A percentile compares a stretch with the other conserved stretches of the same genome.
Conservation (phyloP, 2,329 filamentous ascomycete species). For the Fusarium sp. region DNA sequence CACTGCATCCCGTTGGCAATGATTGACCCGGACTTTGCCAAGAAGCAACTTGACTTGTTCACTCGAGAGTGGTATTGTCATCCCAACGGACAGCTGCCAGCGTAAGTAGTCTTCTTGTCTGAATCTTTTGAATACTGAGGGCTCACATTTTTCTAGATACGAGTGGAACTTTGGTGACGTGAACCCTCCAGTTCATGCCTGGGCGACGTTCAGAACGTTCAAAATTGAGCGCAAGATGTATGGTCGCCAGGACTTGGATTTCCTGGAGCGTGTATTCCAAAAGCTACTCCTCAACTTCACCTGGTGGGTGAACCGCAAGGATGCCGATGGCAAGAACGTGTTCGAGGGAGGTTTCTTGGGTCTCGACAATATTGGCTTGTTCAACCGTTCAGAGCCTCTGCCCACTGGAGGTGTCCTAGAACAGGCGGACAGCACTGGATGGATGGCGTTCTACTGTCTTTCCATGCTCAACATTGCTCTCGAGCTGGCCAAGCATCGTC, state of each 20-base stretch:
- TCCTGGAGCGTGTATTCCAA: slow-evolving; percentile 95
- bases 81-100: slow-evolving; percentile 93
- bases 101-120: slow-evolving; percentile 62
- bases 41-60: slow-evolving; percentile 96
- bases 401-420: slow-evolving; percentile 94
- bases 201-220: slow-evolving; percentile 95
- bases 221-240: slow-evolving; percentile 99
- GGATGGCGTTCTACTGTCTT: slow-evolving; percentile 98
- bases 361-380: slow-evolving; percentile 95
- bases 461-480: slow-evolving; percentile 97
- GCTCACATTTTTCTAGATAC: slow-evolving; percentile 57
- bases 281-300: slow-evolving; percentile 97
- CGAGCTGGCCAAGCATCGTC: slow-evolving; percentile 93
- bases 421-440: slow-evolving; percentile 96
- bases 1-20: slow-evolving; percentile 96
- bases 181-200: slow-evolving; percentile 95
- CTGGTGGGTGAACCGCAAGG: slow-evolving; percentile 99
- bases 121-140: not conserved
- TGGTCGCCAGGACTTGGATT: slow-evolving; percentile 92
- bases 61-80: slow-evolving; percentile 99
- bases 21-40: slow-evolving; percentile 97
- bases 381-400: slow-evolving; percentile 95
- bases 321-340: slow-evolving; percentile 93
- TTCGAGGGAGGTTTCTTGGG: slow-evolving; percentile 97
- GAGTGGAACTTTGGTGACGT: slow-evolving; percentile 99